Percentiles rank a stretch among this genome's conserved stretches.
These are phyloP conservation scores for Pseudogymnoascus sp. DNA, from an alignment of 2,329 filamentous ascomycete species.

Conservation along the genomic window DNA sequence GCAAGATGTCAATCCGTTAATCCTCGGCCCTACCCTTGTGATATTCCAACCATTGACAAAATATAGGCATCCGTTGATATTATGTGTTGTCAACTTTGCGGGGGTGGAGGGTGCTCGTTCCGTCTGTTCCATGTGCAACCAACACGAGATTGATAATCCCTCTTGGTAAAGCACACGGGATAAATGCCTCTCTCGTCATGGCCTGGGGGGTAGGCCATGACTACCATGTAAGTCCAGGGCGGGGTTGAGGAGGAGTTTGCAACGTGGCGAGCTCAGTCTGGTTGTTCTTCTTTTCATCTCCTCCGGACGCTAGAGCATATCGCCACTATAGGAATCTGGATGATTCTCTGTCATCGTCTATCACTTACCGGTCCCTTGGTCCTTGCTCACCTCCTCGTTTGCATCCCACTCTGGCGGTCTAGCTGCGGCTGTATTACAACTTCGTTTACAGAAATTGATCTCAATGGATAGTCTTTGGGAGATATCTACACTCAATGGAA, in stretches of 20 bases:
- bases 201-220: neutral
- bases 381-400: neutral
- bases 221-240: slow-evolving; percentile 1
- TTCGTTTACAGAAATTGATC: neutral
- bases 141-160: slow-evolving; percentile 6
- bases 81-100: slow-evolving; percentile 1
- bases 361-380: neutral
- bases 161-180: slow-evolving; percentile 6
- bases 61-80: slow-evolving; percentile 4
- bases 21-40: slow-evolving; percentile 4
- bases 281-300: neutral
- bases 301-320: slow-evolving; percentile 1
- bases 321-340: slow-evolving; percentile 3
- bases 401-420: neutral
- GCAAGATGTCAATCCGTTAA: slow-evolving; percentile 6
- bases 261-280: slow-evolving; percentile 4
- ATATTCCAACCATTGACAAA: slow-evolving; percentile 5
- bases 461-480: neutral
- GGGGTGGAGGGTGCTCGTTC: neutral
- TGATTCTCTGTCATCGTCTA: slow-evolving; percentile 2
- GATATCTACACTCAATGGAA: neutral
- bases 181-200: slow-evolving; percentile 1
- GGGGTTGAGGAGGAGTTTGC: neutral
- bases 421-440: neutral
- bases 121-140: slow-evolving; percentile 3